Evolutionary conservation across 805 yeast genomes (phyloP), one percentile per base, ranked within the genome.

Genomic region (Metahyphopichia silvanorum): DNA sequence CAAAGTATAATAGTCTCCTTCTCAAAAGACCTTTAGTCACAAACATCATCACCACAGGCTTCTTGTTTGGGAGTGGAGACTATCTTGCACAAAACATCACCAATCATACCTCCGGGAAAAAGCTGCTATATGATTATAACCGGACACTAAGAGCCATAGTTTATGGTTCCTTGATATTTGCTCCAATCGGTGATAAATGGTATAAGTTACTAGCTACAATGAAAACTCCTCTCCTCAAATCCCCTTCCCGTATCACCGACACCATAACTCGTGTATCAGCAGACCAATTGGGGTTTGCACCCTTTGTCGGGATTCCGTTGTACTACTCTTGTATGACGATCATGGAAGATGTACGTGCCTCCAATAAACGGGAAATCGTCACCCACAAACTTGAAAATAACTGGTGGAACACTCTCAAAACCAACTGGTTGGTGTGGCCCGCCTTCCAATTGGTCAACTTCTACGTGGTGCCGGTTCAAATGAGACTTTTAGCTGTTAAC

Each of bases 401-500:
- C 38, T 77, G 77, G 76, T 61, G 78, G 79, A 69, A 72, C 4
- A 88, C 96, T 0, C 57, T 89, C 25, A 53, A 66, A 21, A 69
- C 84, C 12, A 89, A 88, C 55, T 87, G 95, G 89, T 51, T 69
- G 32, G 82, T 91, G 9, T 93, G 98, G 98, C 98, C 98, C 0
- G 57, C 76, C 0, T 84, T 93, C 41, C 98, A 93, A 59, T 49
- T 79, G 34, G 42, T 81, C 40, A 93, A 91, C 59, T 86, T 91
- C 50, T 71, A 79, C 28, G 47, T 85, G 6, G 73, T 87, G 2
- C 97, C 97, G 0, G 73, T 79, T 6, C 79, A 79, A 27, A 76
- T 74, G 45, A 71, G 95, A 23, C 56, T 89, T 28, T 47, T 85
- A 28, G 66, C 78, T 8, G 94, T 84, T 19, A 86, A 86, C 48